Percentiles rank a stretch among this genome's conserved stretches.
Evolutionary conservation across 2,329 filamentous ascomycete species (phyloP).

Genomic region (Ceratocystiopsis minuta): DNA sequence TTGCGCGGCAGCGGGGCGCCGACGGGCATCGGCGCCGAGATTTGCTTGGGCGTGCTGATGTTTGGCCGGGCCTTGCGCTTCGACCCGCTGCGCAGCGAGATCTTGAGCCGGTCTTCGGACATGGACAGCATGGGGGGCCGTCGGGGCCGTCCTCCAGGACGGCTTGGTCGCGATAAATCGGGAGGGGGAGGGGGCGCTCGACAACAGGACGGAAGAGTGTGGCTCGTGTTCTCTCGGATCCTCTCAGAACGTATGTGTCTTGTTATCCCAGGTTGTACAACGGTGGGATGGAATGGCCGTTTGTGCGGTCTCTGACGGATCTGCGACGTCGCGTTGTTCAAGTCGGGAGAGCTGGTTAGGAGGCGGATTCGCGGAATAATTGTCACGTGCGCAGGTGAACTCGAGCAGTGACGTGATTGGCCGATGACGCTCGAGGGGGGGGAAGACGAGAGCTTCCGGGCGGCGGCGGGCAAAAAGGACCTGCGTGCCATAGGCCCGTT

Average conservation of each 20-base stretch:
- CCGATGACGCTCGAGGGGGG: conserved; percentile 3
- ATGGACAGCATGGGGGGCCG: conserved; percentile 18
- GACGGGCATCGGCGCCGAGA: conserved; percentile 38
- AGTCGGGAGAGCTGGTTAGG: too few species aligned
- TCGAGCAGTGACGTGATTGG: background rate
- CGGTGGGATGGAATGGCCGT: too few species aligned
- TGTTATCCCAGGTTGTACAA: too few species aligned
- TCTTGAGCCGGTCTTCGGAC: conserved; percentile 44
- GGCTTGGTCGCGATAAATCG: too few species aligned
- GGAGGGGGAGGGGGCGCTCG: too few species aligned
- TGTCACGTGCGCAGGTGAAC: background rate
- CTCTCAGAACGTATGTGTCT: too few species aligned
- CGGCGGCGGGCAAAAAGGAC: background rate
- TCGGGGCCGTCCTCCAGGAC: too few species aligned
- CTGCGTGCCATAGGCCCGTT: background rate
- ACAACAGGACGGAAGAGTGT: too few species aligned
- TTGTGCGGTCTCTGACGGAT: too few species aligned
- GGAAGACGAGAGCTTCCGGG: background rate
- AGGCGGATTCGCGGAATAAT: background rate
- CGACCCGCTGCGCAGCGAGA: conserved; percentile 41
- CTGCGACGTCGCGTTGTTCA: too few species aligned
- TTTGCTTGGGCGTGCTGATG: conserved; percentile 45
- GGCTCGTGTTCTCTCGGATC: too few species aligned
- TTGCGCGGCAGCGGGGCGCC: conserved; percentile 4
- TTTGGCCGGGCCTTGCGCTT: conserved; percentile 43